Conservation (phyloP, 139 green algal genomes). For the Bryopsis sp. region DNA sequence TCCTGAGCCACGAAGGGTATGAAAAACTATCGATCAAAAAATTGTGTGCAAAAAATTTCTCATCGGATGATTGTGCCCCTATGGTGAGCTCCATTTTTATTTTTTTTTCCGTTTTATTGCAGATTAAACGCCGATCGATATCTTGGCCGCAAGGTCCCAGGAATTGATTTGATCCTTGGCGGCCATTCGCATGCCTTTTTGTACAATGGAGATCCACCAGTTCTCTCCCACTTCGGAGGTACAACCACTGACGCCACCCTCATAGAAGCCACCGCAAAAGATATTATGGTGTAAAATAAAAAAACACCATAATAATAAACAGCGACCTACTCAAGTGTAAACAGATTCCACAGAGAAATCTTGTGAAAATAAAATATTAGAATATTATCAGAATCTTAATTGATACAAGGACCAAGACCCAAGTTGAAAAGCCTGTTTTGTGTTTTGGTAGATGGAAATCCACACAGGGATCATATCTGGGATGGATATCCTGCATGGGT, state of each 20-base stretch:
- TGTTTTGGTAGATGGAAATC: not conserved
- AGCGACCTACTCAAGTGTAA: too few species aligned
- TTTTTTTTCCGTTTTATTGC: not conserved
- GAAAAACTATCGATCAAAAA: not conserved
- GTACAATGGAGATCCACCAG: conserved; percentile 14
- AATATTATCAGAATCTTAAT: too few species aligned
- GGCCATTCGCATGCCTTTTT: conserved; percentile 30
- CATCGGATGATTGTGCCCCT: too few species aligned
- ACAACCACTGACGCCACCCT: not conserved
- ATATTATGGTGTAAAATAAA: too few species aligned
- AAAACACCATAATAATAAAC: too few species aligned
- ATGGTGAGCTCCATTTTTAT: too few species aligned
- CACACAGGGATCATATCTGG: conserved; percentile 14
- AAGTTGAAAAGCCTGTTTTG: conserved; percentile 4
- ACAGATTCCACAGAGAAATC: too few species aligned
- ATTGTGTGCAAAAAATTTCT: not conserved
- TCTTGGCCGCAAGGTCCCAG: conserved; percentile 15
- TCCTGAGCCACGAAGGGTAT: conserved; percentile 28
- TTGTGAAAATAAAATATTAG: too few species aligned
- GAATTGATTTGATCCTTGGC: conserved; percentile 27
- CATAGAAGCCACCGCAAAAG: too few species aligned
- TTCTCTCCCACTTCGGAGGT: conserved; percentile 6
- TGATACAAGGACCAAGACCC: too few species aligned
- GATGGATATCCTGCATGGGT: conserved; percentile 27
- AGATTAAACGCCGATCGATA: conserved; percentile 26